A percentile compares a stretch with the other conserved stretches of the same genome.
Evolutionary conservation across 352 stramenopile genomes (phyloP).

Genomic region (Saprolegnia diclina): DNA sequence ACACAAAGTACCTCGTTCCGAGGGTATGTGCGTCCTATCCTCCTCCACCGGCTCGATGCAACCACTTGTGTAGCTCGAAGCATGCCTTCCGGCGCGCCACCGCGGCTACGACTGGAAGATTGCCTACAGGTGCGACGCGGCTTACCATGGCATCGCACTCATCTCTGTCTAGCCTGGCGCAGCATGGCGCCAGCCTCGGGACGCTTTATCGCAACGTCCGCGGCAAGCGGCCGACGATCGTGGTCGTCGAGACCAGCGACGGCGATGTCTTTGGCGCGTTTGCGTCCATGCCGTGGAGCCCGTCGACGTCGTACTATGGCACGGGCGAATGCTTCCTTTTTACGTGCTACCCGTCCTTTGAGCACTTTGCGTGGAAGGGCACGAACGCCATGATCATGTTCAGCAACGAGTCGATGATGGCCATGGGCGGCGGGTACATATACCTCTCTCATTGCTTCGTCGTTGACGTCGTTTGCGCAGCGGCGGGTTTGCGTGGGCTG

Average conservation of each 20-base stretch:
- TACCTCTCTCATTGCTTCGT: background rate
- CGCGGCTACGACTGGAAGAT: constrained; percentile 60
- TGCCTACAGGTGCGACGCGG: constrained; percentile 12
- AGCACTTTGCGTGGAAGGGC: constrained; percentile 55
- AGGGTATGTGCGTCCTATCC: constrained; percentile 14
- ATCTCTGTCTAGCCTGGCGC: constrained; percentile 43
- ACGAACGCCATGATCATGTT: constrained; percentile 67
- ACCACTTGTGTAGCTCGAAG: constrained; percentile 36
- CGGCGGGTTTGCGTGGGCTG: constrained; percentile 56
- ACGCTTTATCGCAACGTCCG: constrained; percentile 45
- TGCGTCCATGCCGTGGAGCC: constrained; percentile 39
- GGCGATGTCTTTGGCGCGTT: constrained; percentile 69
- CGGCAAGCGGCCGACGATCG: constrained; percentile 39
- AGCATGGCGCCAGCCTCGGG: constrained; percentile 64
- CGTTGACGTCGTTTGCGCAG: constrained; percentile 25
- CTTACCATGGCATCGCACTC: background rate
- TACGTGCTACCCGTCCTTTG: constrained; percentile 49
- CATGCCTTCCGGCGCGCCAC: constrained; percentile 41
- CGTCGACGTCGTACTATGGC: constrained; percentile 58
- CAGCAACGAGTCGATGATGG: constrained; percentile 58
- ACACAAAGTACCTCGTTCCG: constrained; percentile 42
- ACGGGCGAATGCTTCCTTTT: constrained; percentile 71
- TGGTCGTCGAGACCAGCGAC: constrained; percentile 57
- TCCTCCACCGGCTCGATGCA: background rate
- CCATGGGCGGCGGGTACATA: constrained; percentile 63